Base-by-base conservation (phyloP, 768 basidiomycete genomes). In the Leccinum aurantiacum region DNA sequence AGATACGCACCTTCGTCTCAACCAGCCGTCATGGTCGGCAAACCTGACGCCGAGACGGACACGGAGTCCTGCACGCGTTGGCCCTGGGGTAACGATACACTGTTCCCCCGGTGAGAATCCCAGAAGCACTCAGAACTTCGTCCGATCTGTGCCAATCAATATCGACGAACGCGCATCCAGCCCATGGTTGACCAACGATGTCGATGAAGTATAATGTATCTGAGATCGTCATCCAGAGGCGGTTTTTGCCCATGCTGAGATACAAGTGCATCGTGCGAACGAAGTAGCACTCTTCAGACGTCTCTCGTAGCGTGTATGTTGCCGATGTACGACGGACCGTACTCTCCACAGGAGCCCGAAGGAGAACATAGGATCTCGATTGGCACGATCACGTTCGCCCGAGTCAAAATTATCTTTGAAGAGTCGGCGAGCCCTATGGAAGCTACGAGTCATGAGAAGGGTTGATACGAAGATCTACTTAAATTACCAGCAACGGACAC, bases 241-340 rank as follows among this genome's bases (percentile, higher is more conserved):
- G 55, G 13, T 59, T 59, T 49, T 22, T n/a, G 4, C 44, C 44
- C n/a, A 46, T 64, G 55, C 47, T 67, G 14, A 3, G 59, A 29
- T 67, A 60, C 22, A 58, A 53, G 31, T 47, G 62, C 8, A 67
- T 66, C 54, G 25, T 33, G 41, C 59, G 59, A 54, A 66, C 65
- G 8, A 58, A 33, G 11, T 0, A 3, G 31, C 31, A 11, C 29
- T 31, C 31, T 31, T 31, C 31, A 31, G 31, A 4, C 27, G 14
- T 44, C 6, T 47, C 22, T 47, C 13, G 11, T 22, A 47, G 10
- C 46, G 22, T 47, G 22, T 47, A 47, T 14, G 46, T 22, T 66
- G 29, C 0, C 17, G 3, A 9, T 62, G 51, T 44, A 59, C 19
- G 60, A 59, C 13, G 64, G 57, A 22, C 8, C 24, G n/a, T 27